Conservation (phyloP, 768 basidiomycete species). For the Termitomyces sp. region DNA sequence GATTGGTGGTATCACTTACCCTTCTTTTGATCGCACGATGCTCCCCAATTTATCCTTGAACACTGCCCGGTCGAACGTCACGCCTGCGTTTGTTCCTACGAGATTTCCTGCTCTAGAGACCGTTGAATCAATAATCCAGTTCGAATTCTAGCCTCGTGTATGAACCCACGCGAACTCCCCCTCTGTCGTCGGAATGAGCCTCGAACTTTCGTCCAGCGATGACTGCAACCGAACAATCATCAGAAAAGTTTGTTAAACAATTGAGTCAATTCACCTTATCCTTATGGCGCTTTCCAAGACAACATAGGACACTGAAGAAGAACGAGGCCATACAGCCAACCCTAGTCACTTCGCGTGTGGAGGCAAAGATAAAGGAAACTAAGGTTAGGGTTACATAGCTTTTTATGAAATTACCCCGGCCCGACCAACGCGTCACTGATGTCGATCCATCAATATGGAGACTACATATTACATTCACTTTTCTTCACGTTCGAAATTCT, state of each 20-base stretch:
- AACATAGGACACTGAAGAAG: conserved; percentile 19
- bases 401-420: not conserved
- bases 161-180: conserved; percentile 6
- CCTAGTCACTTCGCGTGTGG: not conserved
- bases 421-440: too few relatives aligned
- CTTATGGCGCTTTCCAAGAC: conserved; percentile 16
- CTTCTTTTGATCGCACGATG: conserved; percentile 58
- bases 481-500: too few relatives aligned
- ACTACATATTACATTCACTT: too few relatives aligned
- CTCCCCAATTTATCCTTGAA: conserved; percentile 47
- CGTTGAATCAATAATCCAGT: not conserved
- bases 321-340: conserved; percentile 14
- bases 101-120: conserved; percentile 3
- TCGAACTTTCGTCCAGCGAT: conserved; percentile 19
- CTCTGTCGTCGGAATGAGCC: conserved; percentile 25
- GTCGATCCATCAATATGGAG: too few relatives aligned
- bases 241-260: not conserved
- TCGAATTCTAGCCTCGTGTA: not conserved
- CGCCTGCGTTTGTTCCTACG: not conserved
- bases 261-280: conserved; percentile 7
- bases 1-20: conserved; percentile 29
- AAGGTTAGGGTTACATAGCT: conserved; percentile 16
- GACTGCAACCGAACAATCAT: conserved; percentile 5
- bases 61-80: conserved; percentile 40
- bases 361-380: not conserved